These are phyloP conservation scores for Orobanche coerulescens DNA, from an alignment of 257 asterid species.

Conservation along the genomic window DNA sequence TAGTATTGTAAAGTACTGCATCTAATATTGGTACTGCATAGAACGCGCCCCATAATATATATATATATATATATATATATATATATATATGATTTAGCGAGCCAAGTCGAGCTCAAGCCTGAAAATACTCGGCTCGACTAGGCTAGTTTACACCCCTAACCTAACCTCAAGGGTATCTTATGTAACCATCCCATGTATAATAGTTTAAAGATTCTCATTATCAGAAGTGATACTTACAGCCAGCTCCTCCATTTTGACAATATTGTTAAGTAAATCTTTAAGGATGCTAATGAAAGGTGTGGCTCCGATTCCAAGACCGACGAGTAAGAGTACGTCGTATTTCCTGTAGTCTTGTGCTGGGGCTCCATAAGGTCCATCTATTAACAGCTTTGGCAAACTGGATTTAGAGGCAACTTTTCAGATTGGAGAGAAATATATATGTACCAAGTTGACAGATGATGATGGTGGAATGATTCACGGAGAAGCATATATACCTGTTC, in stretches of 20 bases:
- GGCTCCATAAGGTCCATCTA: constrained; percentile 98
- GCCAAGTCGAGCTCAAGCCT: no score
- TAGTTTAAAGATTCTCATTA: no score
- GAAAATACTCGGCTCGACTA: no score
- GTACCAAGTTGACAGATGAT: background rate
- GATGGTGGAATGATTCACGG: background rate
- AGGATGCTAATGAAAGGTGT: constrained; percentile 92
- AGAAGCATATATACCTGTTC: constrained; percentile 37
- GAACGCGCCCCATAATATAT: no score
- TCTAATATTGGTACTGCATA: no score
- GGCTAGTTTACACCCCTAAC: no score
- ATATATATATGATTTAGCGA: no score
- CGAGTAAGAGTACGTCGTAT: constrained; percentile 78
- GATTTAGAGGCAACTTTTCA: constrained; percentile 24
- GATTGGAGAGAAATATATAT: background rate
- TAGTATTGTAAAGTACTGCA: no score
- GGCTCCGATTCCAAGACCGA: constrained; percentile 98
- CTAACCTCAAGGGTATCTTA: no score
- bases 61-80: no score
- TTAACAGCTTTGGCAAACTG: constrained; percentile 90
- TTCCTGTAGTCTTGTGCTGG: constrained; percentile 89
- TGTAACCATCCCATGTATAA: no score
- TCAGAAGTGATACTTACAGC: constrained; percentile 45
- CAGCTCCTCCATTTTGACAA: constrained; percentile 78
- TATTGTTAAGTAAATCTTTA: constrained; percentile 73